Evolutionary conservation across 805 yeast genomes (phyloP), one percentile per base, ranked within the genome.

Genomic region (Komagataella populi): DNA sequence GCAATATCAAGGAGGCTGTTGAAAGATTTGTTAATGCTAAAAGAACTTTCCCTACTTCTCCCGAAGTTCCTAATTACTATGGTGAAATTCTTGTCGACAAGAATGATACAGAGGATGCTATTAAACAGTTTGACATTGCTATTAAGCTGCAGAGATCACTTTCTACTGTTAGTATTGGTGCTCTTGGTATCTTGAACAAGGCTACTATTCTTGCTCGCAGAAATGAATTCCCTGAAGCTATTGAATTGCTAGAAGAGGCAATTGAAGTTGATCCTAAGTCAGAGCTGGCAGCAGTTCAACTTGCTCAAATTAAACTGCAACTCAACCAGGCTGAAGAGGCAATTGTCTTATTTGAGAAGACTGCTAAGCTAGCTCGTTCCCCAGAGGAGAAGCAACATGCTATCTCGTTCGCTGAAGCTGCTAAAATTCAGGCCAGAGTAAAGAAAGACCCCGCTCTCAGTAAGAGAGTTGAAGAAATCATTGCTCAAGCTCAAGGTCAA

Each of bases 51-150:
- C 90, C 96, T 59, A 78, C 90, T 22, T 77, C 85, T 50, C 87
- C 98, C 52, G 96, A 88, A 67, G 84, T 89, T 59, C 95, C 93
- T 71, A 90, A 88, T 73, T 93, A 89, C 70, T 89, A 83, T 64
- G 99, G 98, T 63, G 99, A 93, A 72, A 83, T 91, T 49, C 75
- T 91, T 61, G 82, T 87, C 55, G 97, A 91, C 65, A 77, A 77
- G 60, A 84, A 84, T 63, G 87, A 86, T 59, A 69, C 78, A 52
- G 75, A 66, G 30, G 83, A 77, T 55, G 96, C 98, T 53, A 68
- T 80, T 54, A 80, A 80, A 63, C 90, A 88, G 70, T 91, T 89
- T 65, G 96, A 90, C 56, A 77, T 79, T 60, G 88, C 98, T 51
- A 83, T 82, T 51, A 81, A 86, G 67, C 74, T 93, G 63, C 97